These are phyloP conservation scores for Luzula sylvatica DNA, from an alignment of 176 grass and related monocot species.

Conservation along the genomic window DNA sequence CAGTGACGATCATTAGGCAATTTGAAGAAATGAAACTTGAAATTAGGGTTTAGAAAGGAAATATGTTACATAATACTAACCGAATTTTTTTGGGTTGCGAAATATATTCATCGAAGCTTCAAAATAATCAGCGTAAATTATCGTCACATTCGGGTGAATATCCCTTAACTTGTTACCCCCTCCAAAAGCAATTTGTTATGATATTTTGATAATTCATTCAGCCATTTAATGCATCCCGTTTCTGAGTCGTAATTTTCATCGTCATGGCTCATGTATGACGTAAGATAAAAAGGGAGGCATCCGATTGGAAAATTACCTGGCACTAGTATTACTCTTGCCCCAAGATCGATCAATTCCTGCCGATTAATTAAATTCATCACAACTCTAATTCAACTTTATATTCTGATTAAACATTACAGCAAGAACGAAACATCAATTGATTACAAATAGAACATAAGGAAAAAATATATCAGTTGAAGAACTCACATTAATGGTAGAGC, in stretches of 20 bases:
- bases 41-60: no score
- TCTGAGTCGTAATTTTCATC: constrained; percentile 7
- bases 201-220: constrained; percentile 23
- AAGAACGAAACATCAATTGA: no score
- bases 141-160: not conserved
- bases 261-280: not conserved
- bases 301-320: constrained; percentile 25
- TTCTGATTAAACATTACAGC: no score
- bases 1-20: no score
- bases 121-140: constrained; percentile 10
- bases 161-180: not conserved
- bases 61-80: not conserved
- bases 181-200: not conserved
- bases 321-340: constrained; percentile 7
- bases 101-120: constrained; percentile 9
- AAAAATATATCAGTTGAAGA: not conserved
- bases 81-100: not conserved
- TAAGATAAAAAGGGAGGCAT: constrained; percentile 15
- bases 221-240: constrained; percentile 14
- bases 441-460: not conserved
- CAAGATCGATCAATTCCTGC: constrained; percentile 12
- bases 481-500: constrained; percentile 14
- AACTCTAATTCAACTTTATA: no score
- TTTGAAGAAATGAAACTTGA: no score
- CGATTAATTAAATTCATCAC: no score